Evolutionary conservation across 495 filamentous ascomycete genomes (phyloP), one percentile per base, ranked within the genome.

Genomic region (Cudoniella acicularis): DNA sequence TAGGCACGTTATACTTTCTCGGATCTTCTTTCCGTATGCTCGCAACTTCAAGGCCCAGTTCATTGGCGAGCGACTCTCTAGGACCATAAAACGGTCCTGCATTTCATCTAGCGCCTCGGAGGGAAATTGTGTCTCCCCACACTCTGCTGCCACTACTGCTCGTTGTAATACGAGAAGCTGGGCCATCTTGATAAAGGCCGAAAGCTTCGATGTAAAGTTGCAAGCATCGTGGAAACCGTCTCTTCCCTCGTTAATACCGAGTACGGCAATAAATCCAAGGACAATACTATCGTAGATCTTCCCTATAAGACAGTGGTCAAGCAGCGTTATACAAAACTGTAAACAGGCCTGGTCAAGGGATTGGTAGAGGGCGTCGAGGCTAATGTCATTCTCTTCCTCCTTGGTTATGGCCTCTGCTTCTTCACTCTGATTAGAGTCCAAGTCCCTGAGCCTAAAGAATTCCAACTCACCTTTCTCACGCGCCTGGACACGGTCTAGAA

Each of bases 1-100:
- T 2, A 57, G 24, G n/a, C 10, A 2, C 9, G 54, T 57, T 3
- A 24, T 49, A 23, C 2, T 57, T 2, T 57, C 22, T 18, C 3
- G 11, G 26, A 59, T 42, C 36, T 43, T 41, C 48, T 59, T 59
- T 2, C 56, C 56, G 20, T 41, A 52, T 2, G 17, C n/a, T 13
- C 36, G 48, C n/a, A 59, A 21, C 56, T 59, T 59, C 48, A 10
- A 21, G 3, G 17, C 48, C 48, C 46, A 59, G 26, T 59, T 59
- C 10, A 59, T 59, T 49, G 49, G 56, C 2, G 56, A 59, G 11
- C 21, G 24, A 2, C 13, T 23, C 9, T 48, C 56, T 17, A 52
- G 52, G 10, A 52, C 30, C 20, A 59, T 59, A 59, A 59, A 59
- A 26, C 56, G 56, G 2, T 59, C 56, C 17, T 52, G 49, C 36